These are phyloP conservation scores for Amylocarpus encephaloides DNA, from an alignment of 2,329 filamentous ascomycete species.

Conservation along the genomic window DNA sequence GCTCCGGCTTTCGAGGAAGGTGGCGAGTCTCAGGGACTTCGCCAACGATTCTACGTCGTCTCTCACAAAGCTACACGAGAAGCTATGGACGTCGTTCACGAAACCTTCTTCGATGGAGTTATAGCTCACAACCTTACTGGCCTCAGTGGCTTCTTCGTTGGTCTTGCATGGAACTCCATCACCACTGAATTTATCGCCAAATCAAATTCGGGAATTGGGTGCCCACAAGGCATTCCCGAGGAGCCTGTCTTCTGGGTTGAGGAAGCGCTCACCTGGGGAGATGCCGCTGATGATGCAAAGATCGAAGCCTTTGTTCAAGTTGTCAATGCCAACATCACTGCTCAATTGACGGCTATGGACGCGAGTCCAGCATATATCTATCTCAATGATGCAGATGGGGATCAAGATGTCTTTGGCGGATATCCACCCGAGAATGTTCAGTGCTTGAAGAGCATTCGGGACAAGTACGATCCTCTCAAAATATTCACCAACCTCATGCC, in stretches of 20 bases:
- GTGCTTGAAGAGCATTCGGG: conserved; percentile 21
- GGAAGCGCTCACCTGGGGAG: conserved; percentile 13
- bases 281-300: conserved; percentile 4
- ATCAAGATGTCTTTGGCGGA: conserved; percentile 23
- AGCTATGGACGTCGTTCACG: conserved; percentile 17
- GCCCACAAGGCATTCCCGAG: conserved; percentile 13
- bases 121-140: neutral
- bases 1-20: conserved; percentile 10
- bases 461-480: conserved; percentile 23
- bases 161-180: conserved; percentile 13
- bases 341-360: conserved; percentile 10
- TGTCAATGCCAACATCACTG: conserved; percentile 14
- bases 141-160: conserved; percentile 9
- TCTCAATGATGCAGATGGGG: conserved; percentile 19
- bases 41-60: conserved; percentile 15
- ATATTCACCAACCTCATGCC: conserved; percentile 19
- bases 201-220: conserved; percentile 9
- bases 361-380: conserved; percentile 7
- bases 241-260: conserved; percentile 17
- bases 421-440: conserved; percentile 33
- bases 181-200: conserved; percentile 12
- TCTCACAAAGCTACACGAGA: conserved; percentile 7
- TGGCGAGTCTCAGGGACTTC: conserved; percentile 8
- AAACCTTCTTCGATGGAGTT: conserved; percentile 16
- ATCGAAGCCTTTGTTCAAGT: conserved; percentile 11